Base-by-base conservation (phyloP, 2,329 filamentous ascomycete species). In the Neopestalotiopsis rosae region DNA sequence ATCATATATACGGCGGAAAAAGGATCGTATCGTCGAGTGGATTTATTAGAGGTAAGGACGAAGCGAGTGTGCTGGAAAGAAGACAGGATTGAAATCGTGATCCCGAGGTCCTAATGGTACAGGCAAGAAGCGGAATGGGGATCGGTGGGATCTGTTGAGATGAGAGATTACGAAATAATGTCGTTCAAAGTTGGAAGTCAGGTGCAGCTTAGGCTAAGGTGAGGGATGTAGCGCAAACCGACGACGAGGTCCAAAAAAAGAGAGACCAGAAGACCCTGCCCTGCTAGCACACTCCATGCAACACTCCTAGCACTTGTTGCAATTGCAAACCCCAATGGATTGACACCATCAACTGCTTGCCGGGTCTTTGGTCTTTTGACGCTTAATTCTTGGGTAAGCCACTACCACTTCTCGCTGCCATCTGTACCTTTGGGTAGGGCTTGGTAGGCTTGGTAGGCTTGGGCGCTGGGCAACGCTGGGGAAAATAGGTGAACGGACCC, bases 401-500 rank as follows among this genome's bases (percentile, higher is more conserved):
- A 4, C 45, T 52, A 20, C 45, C n/a, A 13, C 42, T 14, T 49
- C 13, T 49, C 45, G 45, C 45, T 52, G 45, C 45, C n/a, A 52
- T 9, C 34, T 38, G 34, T 38, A 38, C 17, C 45, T n/a, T 52
- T 52, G 9, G 45, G 45, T 52, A 52, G 45, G 45, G 20, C 20
- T 52, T 52, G 45, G 45, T n/a, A 17, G 45, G 20, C 20, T 52
- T 52, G 45, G 45, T n/a, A 17, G 45, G 20, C 20, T 52, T 52
- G 45, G 45, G 45, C 45, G 45, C 45, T 52, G 45, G 9, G 45
- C 45, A 20, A 52, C 45, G 45, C 45, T 34, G 30, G 30, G 24
- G 57, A 59, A 30, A 17, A 38, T 38, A 7, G 59, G 59, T 62
- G 59, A 62, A 62, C 59, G 59, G 59, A 40, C 59, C 59, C 59